Evolutionary conservation across 1,284 basidiomycete genomes (phyloP).

Genomic region (Ganoderma lingzhi): DNA sequence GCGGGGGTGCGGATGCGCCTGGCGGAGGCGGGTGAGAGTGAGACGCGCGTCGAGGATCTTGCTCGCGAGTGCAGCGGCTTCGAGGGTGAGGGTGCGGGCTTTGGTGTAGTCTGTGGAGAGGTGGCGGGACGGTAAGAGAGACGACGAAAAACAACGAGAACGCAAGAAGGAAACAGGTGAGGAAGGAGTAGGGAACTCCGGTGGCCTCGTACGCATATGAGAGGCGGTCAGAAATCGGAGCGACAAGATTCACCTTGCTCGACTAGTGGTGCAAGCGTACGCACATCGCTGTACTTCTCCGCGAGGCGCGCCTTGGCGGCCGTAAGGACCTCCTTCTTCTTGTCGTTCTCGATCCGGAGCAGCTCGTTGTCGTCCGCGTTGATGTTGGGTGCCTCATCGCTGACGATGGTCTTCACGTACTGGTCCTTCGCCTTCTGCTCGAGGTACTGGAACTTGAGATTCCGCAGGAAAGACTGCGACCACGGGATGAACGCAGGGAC

Average conservation of each 20-base stretch:
- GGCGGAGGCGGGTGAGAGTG: slow-evolving; percentile 78
- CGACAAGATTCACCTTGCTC: slow-evolving; percentile 60
- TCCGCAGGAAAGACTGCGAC: slow-evolving; percentile 75
- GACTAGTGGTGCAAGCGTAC: slow-evolving; percentile 67
- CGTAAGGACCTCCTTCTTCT: slow-evolving; percentile 76
- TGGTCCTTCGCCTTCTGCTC: slow-evolving; percentile 89
- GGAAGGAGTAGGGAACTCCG: background rate
- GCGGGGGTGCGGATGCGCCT: slow-evolving; percentile 79
- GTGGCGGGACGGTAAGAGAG: background rate
- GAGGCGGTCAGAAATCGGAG: background rate
- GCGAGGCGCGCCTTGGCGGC: slow-evolving; percentile 67
- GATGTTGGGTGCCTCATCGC: slow-evolving; percentile 80
- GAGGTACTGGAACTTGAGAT: slow-evolving; percentile 86
- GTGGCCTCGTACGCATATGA: background rate
- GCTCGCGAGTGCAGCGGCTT: slow-evolving; percentile 68
- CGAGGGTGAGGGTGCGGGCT: slow-evolving; percentile 59
- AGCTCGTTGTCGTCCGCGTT: slow-evolving; percentile 78
- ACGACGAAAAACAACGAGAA: background rate
- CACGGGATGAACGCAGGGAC: background rate
- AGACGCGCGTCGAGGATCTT: slow-evolving; percentile 84
- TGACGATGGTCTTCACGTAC: slow-evolving; percentile 85
- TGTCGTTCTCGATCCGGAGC: slow-evolving; percentile 64
- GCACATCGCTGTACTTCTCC: slow-evolving; percentile 68
- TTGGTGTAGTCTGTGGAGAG: slow-evolving; percentile 60
- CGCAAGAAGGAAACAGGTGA: background rate